These are phyloP conservation scores for Podaxis rugospora DNA, from an alignment of 768 basidiomycete species.

Conservation along the genomic window DNA sequence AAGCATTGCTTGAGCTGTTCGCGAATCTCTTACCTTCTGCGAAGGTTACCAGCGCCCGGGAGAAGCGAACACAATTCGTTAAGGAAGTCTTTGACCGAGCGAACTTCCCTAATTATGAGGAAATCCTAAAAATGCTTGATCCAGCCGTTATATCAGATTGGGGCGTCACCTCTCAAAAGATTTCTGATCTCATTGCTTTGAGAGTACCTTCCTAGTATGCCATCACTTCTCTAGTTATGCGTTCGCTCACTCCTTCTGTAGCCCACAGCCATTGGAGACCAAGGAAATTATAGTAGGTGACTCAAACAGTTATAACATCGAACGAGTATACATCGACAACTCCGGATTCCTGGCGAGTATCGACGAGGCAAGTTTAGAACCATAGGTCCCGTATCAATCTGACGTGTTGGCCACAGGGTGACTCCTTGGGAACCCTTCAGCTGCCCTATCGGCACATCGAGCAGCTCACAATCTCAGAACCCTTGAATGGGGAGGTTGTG, in stretches of 20 bases:
- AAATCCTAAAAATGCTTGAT: conserved; percentile 38
- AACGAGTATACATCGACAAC: conserved; percentile 50
- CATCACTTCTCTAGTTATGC: background rate
- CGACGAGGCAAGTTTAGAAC: conserved; percentile 25
- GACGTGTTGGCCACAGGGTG: conserved; percentile 29
- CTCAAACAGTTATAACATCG: conserved; percentile 27
- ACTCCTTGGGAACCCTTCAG: conserved; percentile 47
- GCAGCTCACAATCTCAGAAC: conserved; percentile 18
- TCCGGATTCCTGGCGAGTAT: conserved; percentile 49
- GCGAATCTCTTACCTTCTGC: conserved; percentile 49
- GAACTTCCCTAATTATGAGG: conserved; percentile 29
- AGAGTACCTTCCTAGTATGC: conserved; percentile 47
- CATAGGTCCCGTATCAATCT: conserved; percentile 1
- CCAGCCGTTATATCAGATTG: conserved; percentile 41
- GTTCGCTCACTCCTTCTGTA: conserved; percentile 19
- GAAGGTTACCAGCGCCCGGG: conserved; percentile 20
- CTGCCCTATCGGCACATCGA: conserved; percentile 34
- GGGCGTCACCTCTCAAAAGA: conserved; percentile 45
- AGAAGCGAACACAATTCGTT: conserved; percentile 43
- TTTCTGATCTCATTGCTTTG: conserved; percentile 43
- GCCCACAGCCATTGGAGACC: conserved; percentile 58
- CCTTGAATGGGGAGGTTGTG: conserved; percentile 18
- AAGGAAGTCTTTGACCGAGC: conserved; percentile 44
- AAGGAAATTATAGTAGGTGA: conserved; percentile 33
- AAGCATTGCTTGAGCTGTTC: conserved; percentile 53